These are phyloP conservation scores for Melampsora abietis-canadensis DNA, from an alignment of 1,284 basidiomycete species.

Conservation along the genomic window DNA sequence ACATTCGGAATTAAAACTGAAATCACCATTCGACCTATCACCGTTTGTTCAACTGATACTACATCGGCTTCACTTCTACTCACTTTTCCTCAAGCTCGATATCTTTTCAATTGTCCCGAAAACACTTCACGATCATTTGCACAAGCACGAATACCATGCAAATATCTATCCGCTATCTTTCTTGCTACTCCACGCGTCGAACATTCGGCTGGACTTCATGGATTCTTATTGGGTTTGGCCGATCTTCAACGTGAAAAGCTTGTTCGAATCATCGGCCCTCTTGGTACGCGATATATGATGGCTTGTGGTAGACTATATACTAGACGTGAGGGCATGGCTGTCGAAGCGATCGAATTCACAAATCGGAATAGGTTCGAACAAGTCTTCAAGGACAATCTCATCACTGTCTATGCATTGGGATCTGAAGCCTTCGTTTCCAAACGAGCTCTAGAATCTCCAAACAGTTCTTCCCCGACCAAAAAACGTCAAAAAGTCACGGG, in stretches of 20 bases:
- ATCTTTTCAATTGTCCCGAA: conserved; percentile 41
- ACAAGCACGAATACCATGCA: conserved; percentile 23
- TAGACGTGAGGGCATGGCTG: conserved; percentile 26
- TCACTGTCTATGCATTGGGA: conserved; percentile 31
- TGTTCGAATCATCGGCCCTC: conserved; percentile 29
- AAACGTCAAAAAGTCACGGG: conserved; percentile 7
- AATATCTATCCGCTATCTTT: conserved; percentile 28
- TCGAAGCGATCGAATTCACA: conserved; percentile 16
- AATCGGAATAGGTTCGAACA: neutral
- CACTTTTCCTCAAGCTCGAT: conserved; percentile 32
- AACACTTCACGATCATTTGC: conserved; percentile 37
- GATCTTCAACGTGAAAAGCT: conserved; percentile 16
- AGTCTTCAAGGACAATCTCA: conserved; percentile 31
- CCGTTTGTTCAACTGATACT: conserved; percentile 25
- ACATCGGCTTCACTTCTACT: conserved; percentile 26
- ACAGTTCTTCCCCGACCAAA: neutral
- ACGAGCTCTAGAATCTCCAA: neutral
- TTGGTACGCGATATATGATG: conserved; percentile 29
- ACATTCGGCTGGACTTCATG: conserved; percentile 32
- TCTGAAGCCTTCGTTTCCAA: neutral
- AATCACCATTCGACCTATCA: conserved; percentile 22
- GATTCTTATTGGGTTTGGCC: conserved; percentile 34
- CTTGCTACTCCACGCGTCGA: conserved; percentile 12
- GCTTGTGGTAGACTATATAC: conserved; percentile 40
- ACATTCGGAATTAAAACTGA: conserved; percentile 24